Percentiles rank a stretch among this genome's conserved stretches.
Conservation (phyloP, 2,329 filamentous ascomycete genomes). For the Colletotrichum limetticola region DNA sequence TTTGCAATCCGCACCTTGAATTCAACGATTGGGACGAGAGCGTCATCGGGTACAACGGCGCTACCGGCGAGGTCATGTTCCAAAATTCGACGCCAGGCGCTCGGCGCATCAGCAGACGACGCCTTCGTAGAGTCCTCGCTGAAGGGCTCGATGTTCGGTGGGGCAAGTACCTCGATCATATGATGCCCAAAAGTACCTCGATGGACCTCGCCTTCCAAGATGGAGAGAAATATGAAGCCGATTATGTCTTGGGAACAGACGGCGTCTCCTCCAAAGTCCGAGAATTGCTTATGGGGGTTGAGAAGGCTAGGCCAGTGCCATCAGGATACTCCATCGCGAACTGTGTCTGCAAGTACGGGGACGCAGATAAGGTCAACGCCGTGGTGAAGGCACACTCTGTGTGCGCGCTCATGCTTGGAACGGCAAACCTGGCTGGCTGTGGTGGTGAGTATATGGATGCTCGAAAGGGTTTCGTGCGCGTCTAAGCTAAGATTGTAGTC, state of each 20-base stretch:
- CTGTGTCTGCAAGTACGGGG: constrained; percentile 39
- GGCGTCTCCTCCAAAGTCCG: constrained; percentile 44
- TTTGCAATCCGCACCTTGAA: constrained; percentile 47
- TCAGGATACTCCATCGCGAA: constrained; percentile 46
- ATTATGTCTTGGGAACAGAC: constrained; percentile 47
- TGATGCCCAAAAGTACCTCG: constrained; percentile 1
- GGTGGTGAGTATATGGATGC: constrained; percentile 41
- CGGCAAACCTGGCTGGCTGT: constrained; percentile 40
- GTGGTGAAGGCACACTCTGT: constrained; percentile 45
- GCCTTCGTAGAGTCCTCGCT: constrained; percentile 45
- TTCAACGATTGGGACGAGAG: constrained; percentile 45
- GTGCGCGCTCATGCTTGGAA: constrained; percentile 43
- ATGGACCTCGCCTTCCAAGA: constrained; percentile 42
- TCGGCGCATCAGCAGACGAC: constrained; percentile 47
- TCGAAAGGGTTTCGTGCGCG: not conserved
- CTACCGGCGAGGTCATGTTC: constrained; percentile 50
- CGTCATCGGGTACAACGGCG: constrained; percentile 46
- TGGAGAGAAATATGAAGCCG: constrained; percentile 36
- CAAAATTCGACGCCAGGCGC: constrained; percentile 44
- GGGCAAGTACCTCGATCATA: constrained; percentile 38
- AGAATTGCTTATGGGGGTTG: constrained; percentile 41
- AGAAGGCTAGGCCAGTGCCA: constrained; percentile 36
- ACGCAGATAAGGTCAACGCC: constrained; percentile 40
- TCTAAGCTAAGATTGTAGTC: constrained; percentile 31
- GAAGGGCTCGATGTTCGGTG: constrained; percentile 46